Percentiles rank a stretch among this genome's conserved stretches.
Conservation (phyloP, 176 grass and related monocot genomes). For the Saccharum spontaneum region DNA sequence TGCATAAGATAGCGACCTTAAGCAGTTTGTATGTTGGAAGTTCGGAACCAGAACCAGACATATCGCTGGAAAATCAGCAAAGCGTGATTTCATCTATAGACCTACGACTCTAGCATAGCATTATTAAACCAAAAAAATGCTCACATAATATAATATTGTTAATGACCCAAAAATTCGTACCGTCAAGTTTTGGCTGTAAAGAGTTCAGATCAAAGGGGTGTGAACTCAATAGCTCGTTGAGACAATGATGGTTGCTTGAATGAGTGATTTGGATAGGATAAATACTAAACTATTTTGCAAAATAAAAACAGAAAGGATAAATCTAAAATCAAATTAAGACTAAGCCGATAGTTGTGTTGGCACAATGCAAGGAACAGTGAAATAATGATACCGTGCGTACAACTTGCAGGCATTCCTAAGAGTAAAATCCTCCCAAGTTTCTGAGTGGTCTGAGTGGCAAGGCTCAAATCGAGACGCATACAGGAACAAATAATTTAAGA, state of each 20-base stretch:
- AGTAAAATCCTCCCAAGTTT: slow-evolving; percentile 25
- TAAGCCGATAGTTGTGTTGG: background rate
- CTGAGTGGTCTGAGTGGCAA: background rate
- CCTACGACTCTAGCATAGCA: background rate
- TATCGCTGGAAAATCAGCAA: slow-evolving; percentile 21
- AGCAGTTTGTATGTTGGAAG: background rate
- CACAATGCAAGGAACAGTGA: background rate
- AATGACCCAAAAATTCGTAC: background rate
- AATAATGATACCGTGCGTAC: background rate
- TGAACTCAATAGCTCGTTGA: background rate
- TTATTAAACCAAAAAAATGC: background rate
- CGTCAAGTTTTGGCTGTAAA: background rate
- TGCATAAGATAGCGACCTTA: background rate
- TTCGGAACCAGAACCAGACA: background rate
- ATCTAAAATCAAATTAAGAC: background rate
- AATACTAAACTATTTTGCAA: background rate
- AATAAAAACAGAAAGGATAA: background rate
- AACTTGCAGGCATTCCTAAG: background rate
- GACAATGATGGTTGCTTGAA: background rate
- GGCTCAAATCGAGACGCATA: background rate
- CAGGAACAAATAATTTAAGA: background rate
- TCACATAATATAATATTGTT: background rate
- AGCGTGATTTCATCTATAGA: background rate
- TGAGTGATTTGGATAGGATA: background rate
- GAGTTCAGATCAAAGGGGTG: background rate